Percentiles rank a stretch among this genome's conserved stretches.
phyloP scores from a whole-genome alignment of 2,329 filamentous ascomycete species.

The Exophiala bonariae region DNA sequence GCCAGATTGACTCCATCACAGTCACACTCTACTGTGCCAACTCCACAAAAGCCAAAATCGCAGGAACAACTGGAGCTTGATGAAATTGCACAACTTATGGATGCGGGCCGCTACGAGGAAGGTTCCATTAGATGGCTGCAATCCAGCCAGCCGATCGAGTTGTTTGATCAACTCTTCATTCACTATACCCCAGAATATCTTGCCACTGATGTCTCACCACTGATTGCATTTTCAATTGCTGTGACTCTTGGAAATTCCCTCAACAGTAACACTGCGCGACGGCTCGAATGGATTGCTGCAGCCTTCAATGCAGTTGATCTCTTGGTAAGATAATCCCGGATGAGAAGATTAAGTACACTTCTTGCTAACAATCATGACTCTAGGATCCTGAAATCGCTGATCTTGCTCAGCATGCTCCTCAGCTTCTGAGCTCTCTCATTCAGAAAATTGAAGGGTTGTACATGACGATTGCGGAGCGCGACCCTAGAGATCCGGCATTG shows the following conservation, averaged over 20 bases:
- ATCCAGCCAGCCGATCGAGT: slow-evolving; percentile 56
- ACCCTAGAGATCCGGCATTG: slow-evolving; percentile 53
- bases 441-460: slow-evolving; percentile 55
- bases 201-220: slow-evolving; percentile 50
- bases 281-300: slow-evolving; percentile 59
- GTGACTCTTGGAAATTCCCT: slow-evolving; percentile 62
- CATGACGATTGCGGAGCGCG: slow-evolving; percentile 53
- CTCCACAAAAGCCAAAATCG: slow-evolving; percentile 26
- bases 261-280: slow-evolving; percentile 52
- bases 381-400: slow-evolving; percentile 29
- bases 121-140: slow-evolving; percentile 60
- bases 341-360: not conserved
- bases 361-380: slow-evolving; percentile 12
- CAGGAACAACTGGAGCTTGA: slow-evolving; percentile 42
- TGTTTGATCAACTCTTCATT: slow-evolving; percentile 65
- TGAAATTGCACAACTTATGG: slow-evolving; percentile 43
- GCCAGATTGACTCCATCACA: slow-evolving; percentile 24
- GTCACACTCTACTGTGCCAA: slow-evolving; percentile 23
- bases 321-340: slow-evolving; percentile 40
- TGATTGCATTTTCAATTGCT: slow-evolving; percentile 61
- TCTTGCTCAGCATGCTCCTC: slow-evolving; percentile 25
- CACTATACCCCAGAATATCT: slow-evolving; percentile 59
- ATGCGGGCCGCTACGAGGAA: slow-evolving; percentile 42
- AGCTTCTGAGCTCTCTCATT: slow-evolving; percentile 39
- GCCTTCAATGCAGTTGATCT: slow-evolving; percentile 57